phyloP scores from a whole-genome alignment of 768 basidiomycete genomes.

The Clavulina sp. region DNA sequence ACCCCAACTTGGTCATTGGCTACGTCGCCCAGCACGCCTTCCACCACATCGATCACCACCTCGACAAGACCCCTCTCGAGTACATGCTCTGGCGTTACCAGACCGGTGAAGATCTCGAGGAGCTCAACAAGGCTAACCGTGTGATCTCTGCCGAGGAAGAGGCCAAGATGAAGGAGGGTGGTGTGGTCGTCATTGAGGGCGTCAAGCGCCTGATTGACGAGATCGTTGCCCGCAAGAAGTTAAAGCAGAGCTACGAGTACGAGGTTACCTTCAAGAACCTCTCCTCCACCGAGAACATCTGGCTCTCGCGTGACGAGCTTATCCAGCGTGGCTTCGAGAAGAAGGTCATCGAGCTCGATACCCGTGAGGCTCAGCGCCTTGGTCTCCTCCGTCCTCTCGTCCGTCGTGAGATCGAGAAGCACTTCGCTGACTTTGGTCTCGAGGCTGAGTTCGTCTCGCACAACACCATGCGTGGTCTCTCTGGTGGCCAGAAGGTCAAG shows the following conservation, averaged over 20 bases:
- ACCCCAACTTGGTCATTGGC: slow-evolving; percentile 97
- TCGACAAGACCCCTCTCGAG: slow-evolving; percentile 96
- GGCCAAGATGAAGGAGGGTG: slow-evolving; percentile 95
- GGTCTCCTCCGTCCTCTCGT: slow-evolving; percentile 93
- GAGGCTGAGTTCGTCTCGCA: slow-evolving; percentile 98
- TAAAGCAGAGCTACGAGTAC: slow-evolving; percentile 99
- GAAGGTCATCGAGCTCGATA: slow-evolving; percentile 95
- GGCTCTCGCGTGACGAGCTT: slow-evolving; percentile 91
- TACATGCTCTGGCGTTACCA: slow-evolving; percentile 99
- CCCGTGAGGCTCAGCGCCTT: slow-evolving; percentile 90
- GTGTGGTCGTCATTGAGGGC: slow-evolving; percentile 70
- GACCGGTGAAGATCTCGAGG: slow-evolving; percentile 96
- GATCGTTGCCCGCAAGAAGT: slow-evolving; percentile 80
- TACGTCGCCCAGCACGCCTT: slow-evolving; percentile 99
- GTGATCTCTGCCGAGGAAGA: slow-evolving; percentile 74
- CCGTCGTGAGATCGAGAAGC: slow-evolving; percentile 97
- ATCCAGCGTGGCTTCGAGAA: slow-evolving; percentile 98
- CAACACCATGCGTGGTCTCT: slow-evolving; percentile 98
- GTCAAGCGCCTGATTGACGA: slow-evolving; percentile 93
- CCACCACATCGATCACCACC: slow-evolving; percentile 97
- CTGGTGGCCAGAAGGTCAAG: slow-evolving; percentile 99
- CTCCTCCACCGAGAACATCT: slow-evolving; percentile 95
- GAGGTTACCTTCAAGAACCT: slow-evolving; percentile 91
- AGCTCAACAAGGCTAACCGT: slow-evolving; percentile 82
- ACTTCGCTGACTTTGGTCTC: slow-evolving; percentile 97